Percentiles rank a stretch among this genome's conserved stretches.
Evolutionary conservation across 2,329 filamentous ascomycete genomes (phyloP).

Genomic region (Myriosclerotinia duriaeana): DNA sequence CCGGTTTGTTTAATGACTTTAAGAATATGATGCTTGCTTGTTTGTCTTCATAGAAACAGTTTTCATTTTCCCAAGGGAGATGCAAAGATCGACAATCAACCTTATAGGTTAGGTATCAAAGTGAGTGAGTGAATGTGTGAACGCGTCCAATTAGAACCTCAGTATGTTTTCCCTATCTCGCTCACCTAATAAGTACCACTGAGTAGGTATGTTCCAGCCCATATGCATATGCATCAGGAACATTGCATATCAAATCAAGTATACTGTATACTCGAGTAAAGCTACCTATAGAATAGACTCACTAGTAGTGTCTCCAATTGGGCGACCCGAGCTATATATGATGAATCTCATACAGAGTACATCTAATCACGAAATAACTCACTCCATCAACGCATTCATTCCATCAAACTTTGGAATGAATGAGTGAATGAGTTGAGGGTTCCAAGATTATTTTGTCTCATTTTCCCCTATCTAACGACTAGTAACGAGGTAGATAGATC

Average conservation of each 20-base stretch:
- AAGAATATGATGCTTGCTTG: background rate
- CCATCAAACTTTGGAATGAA: too few species aligned
- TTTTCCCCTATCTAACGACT: constrained; percentile 3
- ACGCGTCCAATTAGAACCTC: background rate
- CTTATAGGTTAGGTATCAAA: too few species aligned
- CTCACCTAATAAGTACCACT: too few species aligned
- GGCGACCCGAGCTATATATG: too few species aligned
- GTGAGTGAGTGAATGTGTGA: background rate
- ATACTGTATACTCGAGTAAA: background rate
- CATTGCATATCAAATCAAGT: background rate
- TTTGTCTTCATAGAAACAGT: too few species aligned
- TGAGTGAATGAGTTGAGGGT: background rate
- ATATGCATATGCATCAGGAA: background rate
- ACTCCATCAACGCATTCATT: too few species aligned
- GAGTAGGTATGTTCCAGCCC: background rate
- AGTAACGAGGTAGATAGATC: background rate
- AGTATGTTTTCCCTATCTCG: background rate
- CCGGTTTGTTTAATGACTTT: too few species aligned
- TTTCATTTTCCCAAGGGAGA: too few species aligned
- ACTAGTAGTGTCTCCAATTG: too few species aligned
- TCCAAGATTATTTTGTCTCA: background rate
- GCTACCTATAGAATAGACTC: too few species aligned
- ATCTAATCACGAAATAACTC: too few species aligned
- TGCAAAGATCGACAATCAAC: background rate
- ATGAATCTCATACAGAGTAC: background rate